Conservation (phyloP, 129 eudicot genomes). For the Saussurea involucrata region DNA sequence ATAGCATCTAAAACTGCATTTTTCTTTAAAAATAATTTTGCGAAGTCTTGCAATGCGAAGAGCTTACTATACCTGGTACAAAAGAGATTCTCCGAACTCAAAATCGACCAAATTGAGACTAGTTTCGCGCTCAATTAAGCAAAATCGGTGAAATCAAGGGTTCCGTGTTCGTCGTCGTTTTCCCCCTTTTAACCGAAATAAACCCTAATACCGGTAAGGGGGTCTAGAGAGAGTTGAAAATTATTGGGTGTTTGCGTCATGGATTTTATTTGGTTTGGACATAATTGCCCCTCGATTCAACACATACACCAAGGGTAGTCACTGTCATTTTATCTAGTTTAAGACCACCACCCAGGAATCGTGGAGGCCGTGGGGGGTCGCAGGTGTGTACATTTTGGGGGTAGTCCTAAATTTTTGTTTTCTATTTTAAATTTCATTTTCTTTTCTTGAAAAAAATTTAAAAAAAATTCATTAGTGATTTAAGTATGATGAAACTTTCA, state of each 20-base stretch:
- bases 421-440: neutral
- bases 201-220: constrained; percentile 33
- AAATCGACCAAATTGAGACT: constrained; percentile 1
- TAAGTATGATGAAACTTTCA: too few relatives aligned
- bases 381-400: neutral
- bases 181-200: constrained; percentile 14
- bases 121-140: constrained; percentile 5
- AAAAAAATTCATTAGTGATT: too few relatives aligned
- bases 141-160: constrained; percentile 10
- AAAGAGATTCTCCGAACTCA: neutral
- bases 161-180: constrained; percentile 1
- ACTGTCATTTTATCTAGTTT: neutral
- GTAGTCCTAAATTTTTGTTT: neutral
- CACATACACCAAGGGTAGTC: constrained; percentile 1
- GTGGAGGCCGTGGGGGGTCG: neutral
- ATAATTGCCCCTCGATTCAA: constrained; percentile 3
- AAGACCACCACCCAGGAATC: constrained; percentile 1
- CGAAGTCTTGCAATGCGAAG: constrained; percentile 8
- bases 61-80: constrained; percentile 19
- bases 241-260: neutral
- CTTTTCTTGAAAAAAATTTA: neutral
- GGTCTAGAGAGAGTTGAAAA: neutral
- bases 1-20: neutral
- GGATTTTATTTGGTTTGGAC: neutral
- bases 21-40: neutral